Evolutionary conservation across 2,329 filamentous ascomycete species (phyloP).

Genomic region (Trichoderma sp.): DNA sequence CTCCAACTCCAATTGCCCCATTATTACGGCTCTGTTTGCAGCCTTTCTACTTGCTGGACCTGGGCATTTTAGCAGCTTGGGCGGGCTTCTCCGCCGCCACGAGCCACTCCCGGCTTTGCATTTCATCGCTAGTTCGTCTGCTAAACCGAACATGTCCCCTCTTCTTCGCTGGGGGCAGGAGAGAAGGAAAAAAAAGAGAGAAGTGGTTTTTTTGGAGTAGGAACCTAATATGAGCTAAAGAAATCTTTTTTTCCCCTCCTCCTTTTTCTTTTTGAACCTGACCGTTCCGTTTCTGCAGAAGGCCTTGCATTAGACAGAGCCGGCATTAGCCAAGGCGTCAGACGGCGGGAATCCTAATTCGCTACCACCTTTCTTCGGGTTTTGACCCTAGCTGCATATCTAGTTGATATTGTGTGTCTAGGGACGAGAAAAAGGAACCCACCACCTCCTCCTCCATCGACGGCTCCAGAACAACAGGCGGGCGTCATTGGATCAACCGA

Average conservation of each 20-base stretch:
- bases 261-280: background rate
- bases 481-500: constrained; percentile 16
- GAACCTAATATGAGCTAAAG: background rate
- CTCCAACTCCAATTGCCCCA: background rate
- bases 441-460: constrained; percentile 2
- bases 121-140: constrained; percentile 6
- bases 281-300: background rate
- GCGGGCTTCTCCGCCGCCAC: constrained; percentile 20
- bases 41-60: constrained; percentile 1
- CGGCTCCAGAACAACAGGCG: constrained; percentile 13
- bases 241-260: background rate
- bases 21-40: background rate
- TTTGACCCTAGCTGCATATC: constrained; percentile 1
- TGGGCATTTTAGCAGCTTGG: background rate
- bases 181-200: background rate
- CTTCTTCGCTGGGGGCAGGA: background rate
- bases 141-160: background rate
- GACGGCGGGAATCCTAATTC: background rate
- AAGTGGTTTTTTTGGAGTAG: background rate
- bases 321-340: background rate
- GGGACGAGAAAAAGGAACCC: background rate
- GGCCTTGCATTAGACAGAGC: background rate
- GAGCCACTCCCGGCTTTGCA: constrained; percentile 21
- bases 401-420: constrained; percentile 2
- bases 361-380: background rate